Conservation (phyloP, 2,329 filamentous ascomycete genomes). For the Trichoderma aggressivum region DNA sequence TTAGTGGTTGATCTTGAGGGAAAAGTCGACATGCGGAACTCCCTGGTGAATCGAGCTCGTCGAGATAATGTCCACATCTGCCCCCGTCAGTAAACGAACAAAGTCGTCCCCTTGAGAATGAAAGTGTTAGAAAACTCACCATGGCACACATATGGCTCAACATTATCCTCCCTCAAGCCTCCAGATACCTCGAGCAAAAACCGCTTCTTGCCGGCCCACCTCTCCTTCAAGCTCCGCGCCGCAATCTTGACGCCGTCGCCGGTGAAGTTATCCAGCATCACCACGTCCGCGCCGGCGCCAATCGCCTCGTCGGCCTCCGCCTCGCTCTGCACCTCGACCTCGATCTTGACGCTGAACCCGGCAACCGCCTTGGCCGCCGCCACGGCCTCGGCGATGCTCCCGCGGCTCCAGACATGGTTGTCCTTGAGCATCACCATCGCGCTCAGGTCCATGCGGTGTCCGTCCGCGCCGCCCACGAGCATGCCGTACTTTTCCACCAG, state of each 20-base stretch:
- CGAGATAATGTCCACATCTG: constrained; percentile 91
- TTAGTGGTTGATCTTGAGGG: constrained; percentile 69
- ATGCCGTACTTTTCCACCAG: constrained; percentile 98
- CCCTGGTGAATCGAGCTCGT: constrained; percentile 97
- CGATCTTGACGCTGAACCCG: constrained; percentile 89
- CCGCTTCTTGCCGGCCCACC: constrained; percentile 69
- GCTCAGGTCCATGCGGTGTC: constrained; percentile 85
- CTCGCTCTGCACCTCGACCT: constrained; percentile 90
- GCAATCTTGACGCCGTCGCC: constrained; percentile 73
- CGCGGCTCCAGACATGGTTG: constrained; percentile 93
- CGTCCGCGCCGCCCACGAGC: constrained; percentile 87
- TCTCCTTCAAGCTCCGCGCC: constrained; percentile 70
- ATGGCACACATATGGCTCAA: constrained; percentile 72
- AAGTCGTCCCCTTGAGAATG: not conserved
- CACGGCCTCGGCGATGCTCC: constrained; percentile 83
- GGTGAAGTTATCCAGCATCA: constrained; percentile 97
- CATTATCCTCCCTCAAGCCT: constrained; percentile 81
- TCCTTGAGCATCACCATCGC: constrained; percentile 99
- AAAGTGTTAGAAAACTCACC: constrained; percentile 48
- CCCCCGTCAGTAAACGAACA: not conserved
- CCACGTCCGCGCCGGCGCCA: constrained; percentile 82
- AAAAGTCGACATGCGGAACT: constrained; percentile 90
- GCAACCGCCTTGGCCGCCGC: constrained; percentile 76
- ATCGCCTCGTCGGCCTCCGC: constrained; percentile 90
- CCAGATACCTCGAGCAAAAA: constrained; percentile 92